A percentile compares a stretch with the other conserved stretches of the same genome.
These are phyloP conservation scores for Colletotrichum lupini DNA, from an alignment of 2,329 filamentous ascomycete genomes.

Conservation along the genomic window DNA sequence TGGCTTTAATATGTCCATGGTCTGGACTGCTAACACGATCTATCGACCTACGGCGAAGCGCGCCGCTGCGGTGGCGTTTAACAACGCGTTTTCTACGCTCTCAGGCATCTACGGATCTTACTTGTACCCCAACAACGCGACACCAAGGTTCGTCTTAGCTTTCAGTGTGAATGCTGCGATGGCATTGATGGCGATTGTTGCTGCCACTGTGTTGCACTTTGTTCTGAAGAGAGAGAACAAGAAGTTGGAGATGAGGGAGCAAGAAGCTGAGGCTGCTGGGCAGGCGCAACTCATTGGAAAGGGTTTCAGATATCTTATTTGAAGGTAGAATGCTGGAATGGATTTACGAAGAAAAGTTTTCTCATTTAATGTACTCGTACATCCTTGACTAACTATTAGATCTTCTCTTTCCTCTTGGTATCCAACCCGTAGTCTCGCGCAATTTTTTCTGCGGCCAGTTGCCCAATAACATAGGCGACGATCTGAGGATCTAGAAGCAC, in stretches of 20 bases:
- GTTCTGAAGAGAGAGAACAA: constrained; percentile 39
- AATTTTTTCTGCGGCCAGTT: constrained; percentile 9
- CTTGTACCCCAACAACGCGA: constrained; percentile 39
- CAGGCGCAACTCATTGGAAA: constrained; percentile 6
- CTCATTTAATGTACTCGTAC: background rate
- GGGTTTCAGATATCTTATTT: constrained; percentile 36
- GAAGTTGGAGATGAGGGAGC: constrained; percentile 36
- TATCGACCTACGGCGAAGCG: constrained; percentile 38
- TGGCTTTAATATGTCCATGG: constrained; percentile 40
- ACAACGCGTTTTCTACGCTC: constrained; percentile 39
- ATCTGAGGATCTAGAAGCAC: constrained; percentile 14
- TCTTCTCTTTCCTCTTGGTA: background rate
- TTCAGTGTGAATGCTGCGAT: constrained; percentile 42
- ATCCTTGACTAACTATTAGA: accelerated
- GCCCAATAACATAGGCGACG: constrained; percentile 14
- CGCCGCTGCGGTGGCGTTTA: constrained; percentile 38
- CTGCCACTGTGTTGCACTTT: constrained; percentile 37
- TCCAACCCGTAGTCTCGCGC: background rate
- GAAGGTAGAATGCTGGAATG: background rate
- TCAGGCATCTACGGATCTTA: constrained; percentile 41
- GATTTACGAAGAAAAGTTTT: background rate
- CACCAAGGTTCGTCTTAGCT: constrained; percentile 39
- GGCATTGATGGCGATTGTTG: constrained; percentile 39
- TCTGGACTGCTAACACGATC: constrained; percentile 40
- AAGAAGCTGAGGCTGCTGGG: constrained; percentile 33